phyloP scores from a whole-genome alignment of 2,329 filamentous ascomycete species.

The Aspergillus quadrilineatus region DNA sequence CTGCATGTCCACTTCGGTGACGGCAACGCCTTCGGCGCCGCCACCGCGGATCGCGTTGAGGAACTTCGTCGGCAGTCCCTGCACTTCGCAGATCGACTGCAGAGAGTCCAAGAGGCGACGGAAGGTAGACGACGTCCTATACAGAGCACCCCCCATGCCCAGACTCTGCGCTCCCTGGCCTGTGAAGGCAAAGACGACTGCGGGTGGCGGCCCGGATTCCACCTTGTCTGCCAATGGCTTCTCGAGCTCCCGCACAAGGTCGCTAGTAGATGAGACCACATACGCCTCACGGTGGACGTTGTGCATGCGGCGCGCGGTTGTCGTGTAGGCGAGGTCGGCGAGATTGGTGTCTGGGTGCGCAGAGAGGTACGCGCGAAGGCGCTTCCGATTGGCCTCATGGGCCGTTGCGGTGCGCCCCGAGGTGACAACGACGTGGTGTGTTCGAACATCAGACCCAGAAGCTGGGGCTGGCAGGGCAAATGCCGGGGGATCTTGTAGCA shows the following conservation, averaged over 20 bases:
- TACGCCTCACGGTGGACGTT: slow-evolving; percentile 1
- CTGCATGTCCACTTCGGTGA: slow-evolving; percentile 30
- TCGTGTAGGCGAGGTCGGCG: slow-evolving; percentile 62
- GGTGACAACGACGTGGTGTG: slow-evolving; percentile 56
- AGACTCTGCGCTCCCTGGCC: slow-evolving; percentile 3
- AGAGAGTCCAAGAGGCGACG: slow-evolving; percentile 22
- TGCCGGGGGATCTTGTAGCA: slow-evolving; percentile 1
- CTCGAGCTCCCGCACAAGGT: neutral
- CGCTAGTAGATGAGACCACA: neutral
- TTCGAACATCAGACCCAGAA: slow-evolving; percentile 44
- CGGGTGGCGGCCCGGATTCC: neutral
- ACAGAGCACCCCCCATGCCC: slow-evolving; percentile 33
- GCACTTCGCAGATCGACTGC: slow-evolving; percentile 20
- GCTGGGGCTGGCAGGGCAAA: neutral
- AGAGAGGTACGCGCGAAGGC: slow-evolving; percentile 48
- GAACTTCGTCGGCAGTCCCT: slow-evolving; percentile 28
- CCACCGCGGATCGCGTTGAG: slow-evolving; percentile 19
- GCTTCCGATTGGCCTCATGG: slow-evolving; percentile 53
- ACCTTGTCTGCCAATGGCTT: neutral
- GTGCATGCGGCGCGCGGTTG: slow-evolving; percentile 55
- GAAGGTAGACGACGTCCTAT: slow-evolving; percentile 21
- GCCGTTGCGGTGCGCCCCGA: slow-evolving; percentile 53
- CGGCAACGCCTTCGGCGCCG: slow-evolving; percentile 19
- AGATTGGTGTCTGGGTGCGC: slow-evolving; percentile 43
- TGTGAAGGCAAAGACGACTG: neutral